Conservation (phyloP, 1,139 yeast genomes). For the Yamadazyma epiphylla region DNA sequence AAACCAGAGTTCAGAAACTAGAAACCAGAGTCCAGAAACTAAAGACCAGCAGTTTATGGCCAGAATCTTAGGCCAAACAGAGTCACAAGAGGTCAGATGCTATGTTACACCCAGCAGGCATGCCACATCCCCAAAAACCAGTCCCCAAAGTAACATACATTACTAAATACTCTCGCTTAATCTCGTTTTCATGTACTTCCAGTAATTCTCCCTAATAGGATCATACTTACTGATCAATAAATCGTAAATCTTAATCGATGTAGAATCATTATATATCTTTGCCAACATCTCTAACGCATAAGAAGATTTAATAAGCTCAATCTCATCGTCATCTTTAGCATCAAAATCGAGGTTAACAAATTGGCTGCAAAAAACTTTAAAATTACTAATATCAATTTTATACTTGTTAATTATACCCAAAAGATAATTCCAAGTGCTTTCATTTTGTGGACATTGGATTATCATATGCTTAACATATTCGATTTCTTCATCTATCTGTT, state of each 20-base stretch:
- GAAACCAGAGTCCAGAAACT: no score
- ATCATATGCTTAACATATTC: slow-evolving; percentile 47
- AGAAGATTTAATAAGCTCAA: slow-evolving; percentile 41
- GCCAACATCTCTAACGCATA: slow-evolving; percentile 69
- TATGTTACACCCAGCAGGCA: no score
- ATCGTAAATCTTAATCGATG: slow-evolving; percentile 43
- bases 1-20: no score
- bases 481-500: slow-evolving; percentile 22
- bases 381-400: slow-evolving; percentile 22
- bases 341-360: slow-evolving; percentile 31
- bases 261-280: slow-evolving; percentile 37
- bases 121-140: no score
- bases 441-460: slow-evolving; percentile 68
- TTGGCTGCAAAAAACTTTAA: slow-evolving; percentile 42
- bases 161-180: no score
- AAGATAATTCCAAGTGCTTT: slow-evolving; percentile 85
- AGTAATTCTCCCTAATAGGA: slow-evolving; percentile 64
- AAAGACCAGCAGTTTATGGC: no score
- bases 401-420: slow-evolving; percentile 51
- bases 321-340: slow-evolving; percentile 9
- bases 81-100: no score
- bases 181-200: slow-evolving; percentile 41
- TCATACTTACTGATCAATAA: slow-evolving; percentile 53
- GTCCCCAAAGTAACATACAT: no score
- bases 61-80: no score